Evolutionary conservation across 1,284 basidiomycete genomes (phyloP), one percentile per base, ranked within the genome.

Genomic region (Macrocybe sp.): DNA sequence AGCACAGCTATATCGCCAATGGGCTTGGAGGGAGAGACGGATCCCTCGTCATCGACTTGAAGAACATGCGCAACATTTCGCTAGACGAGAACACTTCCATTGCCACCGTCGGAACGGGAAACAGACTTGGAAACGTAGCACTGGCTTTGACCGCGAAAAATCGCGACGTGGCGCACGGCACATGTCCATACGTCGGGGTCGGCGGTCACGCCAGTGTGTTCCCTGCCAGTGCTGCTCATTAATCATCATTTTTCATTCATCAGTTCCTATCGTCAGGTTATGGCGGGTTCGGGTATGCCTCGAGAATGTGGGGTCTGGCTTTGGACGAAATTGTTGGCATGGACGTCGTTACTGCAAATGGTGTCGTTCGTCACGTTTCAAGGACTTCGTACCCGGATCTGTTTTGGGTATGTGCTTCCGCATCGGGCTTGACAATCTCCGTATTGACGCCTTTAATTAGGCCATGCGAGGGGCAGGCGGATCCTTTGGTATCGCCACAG

Each of bases 1-100:
- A 73, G 69, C 72, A 73, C 47, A 70, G 68, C 51, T 73, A 76
- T 51, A 67, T 74, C 16, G 73, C 72, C 1, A 73, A 72, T 45
- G 69, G 70, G 1, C 60, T 75, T 2, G 72, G 70, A 7, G 72
- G 70, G 2, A 60, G 64, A 45, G 60, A 70, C 44, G 69, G 68
- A 14, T 56, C 63, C 4, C 57, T 76, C 7, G 69, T 76, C 22
- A 54, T 75, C 11, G 73, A 76, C 51, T 52, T 75, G 50, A 60
- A 59, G 35, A 63, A 64, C n/a, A 60, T 76, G 49, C 66, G 64
- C 14, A 57, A 54, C 11, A 61, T 75, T 30, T 57, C 62, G 0
- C 61, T 74, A 14, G 58, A 72, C 45, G 50, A 63, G 33, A 44
- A 52, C 0, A 48, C 61, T 7, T 52, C 59, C 9, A 68, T 61